These are phyloP conservation scores for Citrus australasica DNA, from an alignment of 345 rosid genomes.

Conservation along the genomic window DNA sequence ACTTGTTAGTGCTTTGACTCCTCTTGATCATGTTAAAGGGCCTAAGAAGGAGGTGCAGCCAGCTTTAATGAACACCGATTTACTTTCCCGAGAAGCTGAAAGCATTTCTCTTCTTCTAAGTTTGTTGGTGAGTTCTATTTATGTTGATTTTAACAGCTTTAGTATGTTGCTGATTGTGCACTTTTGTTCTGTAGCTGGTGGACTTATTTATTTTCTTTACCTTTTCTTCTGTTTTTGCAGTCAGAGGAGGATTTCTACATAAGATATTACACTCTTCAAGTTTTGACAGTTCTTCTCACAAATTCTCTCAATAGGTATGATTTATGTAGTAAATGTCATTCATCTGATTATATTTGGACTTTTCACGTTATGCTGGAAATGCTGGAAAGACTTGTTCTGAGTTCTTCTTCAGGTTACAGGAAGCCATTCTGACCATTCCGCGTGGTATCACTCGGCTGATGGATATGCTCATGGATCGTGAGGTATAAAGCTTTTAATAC, in stretches of 20 bases:
- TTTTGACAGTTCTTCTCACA: constrained; percentile 89
- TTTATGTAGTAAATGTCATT: constrained; percentile 12
- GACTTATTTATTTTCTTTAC: constrained; percentile 1
- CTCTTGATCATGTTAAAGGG: constrained; percentile 75
- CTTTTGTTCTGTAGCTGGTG: neutral
- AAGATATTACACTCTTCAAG: constrained; percentile 92
- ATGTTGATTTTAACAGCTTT: neutral
- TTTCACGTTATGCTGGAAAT: constrained; percentile 7
- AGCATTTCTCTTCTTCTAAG: constrained; percentile 88
- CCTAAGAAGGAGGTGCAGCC: constrained; percentile 76
- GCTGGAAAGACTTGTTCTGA: constrained; percentile 33
- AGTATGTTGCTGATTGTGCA: neutral
- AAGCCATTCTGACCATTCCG: constrained; percentile 93
- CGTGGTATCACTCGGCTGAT: constrained; percentile 96
- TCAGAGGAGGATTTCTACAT: constrained; percentile 95
- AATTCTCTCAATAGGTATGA: constrained; percentile 86
- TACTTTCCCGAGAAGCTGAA: constrained; percentile 90
- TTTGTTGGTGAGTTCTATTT: constrained; percentile 67
- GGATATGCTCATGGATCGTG: constrained; percentile 99
- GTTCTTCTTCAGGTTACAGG: constrained; percentile 88
- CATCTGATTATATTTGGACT: neutral
- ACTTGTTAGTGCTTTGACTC: constrained; percentile 85
- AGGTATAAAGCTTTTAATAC: constrained; percentile 46
- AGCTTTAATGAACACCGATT: constrained; percentile 93
- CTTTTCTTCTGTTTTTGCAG: constrained; percentile 38